A percentile compares a stretch with the other conserved stretches of the same genome.
Evolutionary conservation across 345 rosid genomes (phyloP).

Genomic region (Euphorbia peplus): DNA sequence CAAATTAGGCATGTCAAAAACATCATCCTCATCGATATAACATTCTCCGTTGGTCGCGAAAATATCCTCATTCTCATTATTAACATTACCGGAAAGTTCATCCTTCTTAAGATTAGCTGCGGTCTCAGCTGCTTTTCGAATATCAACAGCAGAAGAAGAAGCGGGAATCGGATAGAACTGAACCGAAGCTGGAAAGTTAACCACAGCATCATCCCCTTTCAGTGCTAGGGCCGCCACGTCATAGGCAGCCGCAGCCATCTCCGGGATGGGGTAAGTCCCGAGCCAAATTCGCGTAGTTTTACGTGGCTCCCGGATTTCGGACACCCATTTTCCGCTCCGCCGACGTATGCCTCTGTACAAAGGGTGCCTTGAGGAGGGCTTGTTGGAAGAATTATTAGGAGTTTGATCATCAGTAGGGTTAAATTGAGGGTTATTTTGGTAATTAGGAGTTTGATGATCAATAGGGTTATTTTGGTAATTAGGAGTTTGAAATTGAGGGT

Average conservation of each 20-base stretch:
- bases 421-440: conserved; percentile 14
- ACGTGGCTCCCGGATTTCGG: conserved; percentile 86
- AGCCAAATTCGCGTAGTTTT: conserved; percentile 91
- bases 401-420: conserved; percentile 20
- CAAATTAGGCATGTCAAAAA: conserved; percentile 75
- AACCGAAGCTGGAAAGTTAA: conserved; percentile 62
- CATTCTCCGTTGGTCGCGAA: conserved; percentile 24
- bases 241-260: conserved; percentile 89
- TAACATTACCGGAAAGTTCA: conserved; percentile 11
- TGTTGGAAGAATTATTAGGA: conserved; percentile 18
- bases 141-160: conserved; percentile 54
- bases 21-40: conserved; percentile 73
- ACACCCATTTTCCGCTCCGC: conserved; percentile 88
- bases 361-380: conserved; percentile 35
- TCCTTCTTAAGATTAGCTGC: conserved; percentile 52
- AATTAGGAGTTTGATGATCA: conserved; percentile 23
- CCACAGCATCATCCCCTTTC: conserved; percentile 56
- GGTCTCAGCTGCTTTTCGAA: conserved; percentile 54
- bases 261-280: conserved; percentile 72
- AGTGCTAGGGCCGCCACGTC: conserved; percentile 87
- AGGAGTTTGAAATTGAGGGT: no score
- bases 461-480: conserved; percentile 11
- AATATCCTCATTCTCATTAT: not conserved
- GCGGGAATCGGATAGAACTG: conserved; percentile 56
- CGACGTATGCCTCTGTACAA: conserved; percentile 63